A percentile compares a stretch with the other conserved stretches of the same genome.
These are phyloP conservation scores for Tubosaeta sp. DNA, from an alignment of 768 basidiomycete genomes.

Conservation along the genomic window DNA sequence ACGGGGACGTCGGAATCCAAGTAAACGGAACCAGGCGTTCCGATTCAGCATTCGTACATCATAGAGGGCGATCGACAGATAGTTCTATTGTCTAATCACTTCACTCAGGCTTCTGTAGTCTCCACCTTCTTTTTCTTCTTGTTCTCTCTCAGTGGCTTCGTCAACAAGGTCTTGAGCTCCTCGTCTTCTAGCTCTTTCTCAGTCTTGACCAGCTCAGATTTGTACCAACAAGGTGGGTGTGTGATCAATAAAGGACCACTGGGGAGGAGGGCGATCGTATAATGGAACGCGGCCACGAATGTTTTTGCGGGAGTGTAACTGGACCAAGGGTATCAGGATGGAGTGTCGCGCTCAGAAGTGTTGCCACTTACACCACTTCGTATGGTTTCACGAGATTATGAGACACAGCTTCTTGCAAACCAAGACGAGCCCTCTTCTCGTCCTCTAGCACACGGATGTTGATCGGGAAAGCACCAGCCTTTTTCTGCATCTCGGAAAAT, in stretches of 20 bases:
- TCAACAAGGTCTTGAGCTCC: constrained; percentile 74
- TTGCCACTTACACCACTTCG: constrained; percentile 75
- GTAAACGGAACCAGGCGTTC: constrained; percentile 7
- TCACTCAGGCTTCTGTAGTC: constrained; percentile 35
- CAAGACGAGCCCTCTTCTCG: constrained; percentile 93
- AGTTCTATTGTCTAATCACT: constrained; percentile 19
- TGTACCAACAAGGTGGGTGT: constrained; percentile 89
- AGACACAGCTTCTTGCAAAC: constrained; percentile 92
- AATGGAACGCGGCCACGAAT: constrained; percentile 93
- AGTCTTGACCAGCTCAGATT: constrained; percentile 83
- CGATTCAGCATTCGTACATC: constrained; percentile 13
- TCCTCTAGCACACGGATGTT: constrained; percentile 92
- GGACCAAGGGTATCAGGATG: constrained; percentile 1
- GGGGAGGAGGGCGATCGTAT: constrained; percentile 90
- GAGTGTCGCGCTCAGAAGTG: not conserved
- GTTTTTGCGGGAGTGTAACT: constrained; percentile 81
- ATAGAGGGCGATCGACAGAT: constrained; percentile 14
- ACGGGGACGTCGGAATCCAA: constrained; percentile 3
- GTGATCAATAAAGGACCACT: constrained; percentile 86
- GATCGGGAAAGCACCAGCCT: constrained; percentile 97
- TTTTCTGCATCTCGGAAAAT: constrained; percentile 97
- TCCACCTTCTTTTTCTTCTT: constrained; percentile 90
- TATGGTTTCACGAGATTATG: constrained; percentile 93
- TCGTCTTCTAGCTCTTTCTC: constrained; percentile 88
- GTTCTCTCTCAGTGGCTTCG: constrained; percentile 77